Conservation (phyloP, 23 red algal genomes). For the Chondrus crispus region DNA sequence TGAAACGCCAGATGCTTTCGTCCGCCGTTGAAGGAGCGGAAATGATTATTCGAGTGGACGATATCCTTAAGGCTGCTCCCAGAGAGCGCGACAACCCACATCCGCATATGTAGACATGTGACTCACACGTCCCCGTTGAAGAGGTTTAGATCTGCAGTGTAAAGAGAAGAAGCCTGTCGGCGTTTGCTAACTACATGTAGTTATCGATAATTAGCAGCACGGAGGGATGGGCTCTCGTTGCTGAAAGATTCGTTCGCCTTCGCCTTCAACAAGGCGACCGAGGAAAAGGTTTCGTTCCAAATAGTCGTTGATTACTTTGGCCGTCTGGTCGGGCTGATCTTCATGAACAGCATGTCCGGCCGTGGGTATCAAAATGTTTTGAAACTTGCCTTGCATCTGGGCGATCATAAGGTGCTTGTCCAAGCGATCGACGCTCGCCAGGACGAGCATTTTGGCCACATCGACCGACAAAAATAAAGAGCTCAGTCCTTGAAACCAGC, state of each 20-base stretch:
- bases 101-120: slow-evolving; percentile 49
- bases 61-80: slow-evolving; percentile 93
- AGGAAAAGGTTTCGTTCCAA: slow-evolving; percentile 67
- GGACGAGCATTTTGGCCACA: slow-evolving; percentile 87
- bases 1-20: slow-evolving; percentile 89
- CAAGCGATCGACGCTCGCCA: slow-evolving; percentile 82
- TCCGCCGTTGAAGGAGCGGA: slow-evolving; percentile 95
- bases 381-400: slow-evolving; percentile 99
- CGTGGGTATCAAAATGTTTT: slow-evolving; percentile 70
- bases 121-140: no score
- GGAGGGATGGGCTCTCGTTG: slow-evolving; percentile 44
- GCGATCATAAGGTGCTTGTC: slow-evolving; percentile 94
- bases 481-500: slow-evolving; percentile 92
- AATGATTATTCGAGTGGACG: slow-evolving; percentile 99
- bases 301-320: slow-evolving; percentile 50
- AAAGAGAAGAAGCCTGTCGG: no score
- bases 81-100: slow-evolving; percentile 69
- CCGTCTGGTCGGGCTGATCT: slow-evolving; percentile 74
- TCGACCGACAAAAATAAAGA: slow-evolving; percentile 60
- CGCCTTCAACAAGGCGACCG: not conserved
- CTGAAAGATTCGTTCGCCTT: slow-evolving; percentile 8
- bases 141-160: no score
- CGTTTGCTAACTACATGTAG: no score
- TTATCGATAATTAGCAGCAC: slow-evolving; percentile 41
- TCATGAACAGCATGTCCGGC: slow-evolving; percentile 88